A percentile compares a stretch with the other conserved stretches of the same genome.
phyloP scores from a whole-genome alignment of 768 basidiomycete genomes.

The Pulveroboletus sp. region DNA sequence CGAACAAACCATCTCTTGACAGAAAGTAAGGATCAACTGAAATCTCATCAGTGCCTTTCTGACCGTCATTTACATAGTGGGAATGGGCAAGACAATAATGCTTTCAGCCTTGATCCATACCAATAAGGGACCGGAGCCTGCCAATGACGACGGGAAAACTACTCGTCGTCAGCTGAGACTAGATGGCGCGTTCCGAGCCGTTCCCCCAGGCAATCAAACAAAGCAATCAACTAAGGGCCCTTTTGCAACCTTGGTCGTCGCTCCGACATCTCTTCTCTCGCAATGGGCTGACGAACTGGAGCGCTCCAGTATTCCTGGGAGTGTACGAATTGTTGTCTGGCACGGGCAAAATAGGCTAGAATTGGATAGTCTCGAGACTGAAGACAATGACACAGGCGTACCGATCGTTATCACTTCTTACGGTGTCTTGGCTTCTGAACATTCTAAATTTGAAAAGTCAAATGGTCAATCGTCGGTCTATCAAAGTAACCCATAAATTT shows the following conservation, averaged over 20 bases:
- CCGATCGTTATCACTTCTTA: conserved; percentile 91
- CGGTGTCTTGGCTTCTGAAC: conserved; percentile 87
- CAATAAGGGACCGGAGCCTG: conserved; percentile 49
- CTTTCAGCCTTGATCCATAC: conserved; percentile 85
- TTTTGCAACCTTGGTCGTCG: conserved; percentile 82
- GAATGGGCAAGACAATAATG: conserved; percentile 97
- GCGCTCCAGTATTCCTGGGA: conserved; percentile 71
- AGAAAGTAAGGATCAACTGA: conserved; percentile 47
- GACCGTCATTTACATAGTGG: conserved; percentile 53
- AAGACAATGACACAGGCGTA: conserved; percentile 47
- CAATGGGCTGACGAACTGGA: conserved; percentile 95
- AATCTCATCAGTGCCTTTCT: conserved; percentile 3
- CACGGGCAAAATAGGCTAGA: conserved; percentile 85
- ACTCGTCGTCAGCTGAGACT: conserved; percentile 57
- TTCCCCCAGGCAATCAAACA: conserved; percentile 31
- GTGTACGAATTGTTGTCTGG: conserved; percentile 70
- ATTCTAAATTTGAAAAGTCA: conserved; percentile 63
- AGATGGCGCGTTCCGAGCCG: conserved; percentile 57
- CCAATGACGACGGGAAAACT: conserved; percentile 26
- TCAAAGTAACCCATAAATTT: conserved; percentile 49
- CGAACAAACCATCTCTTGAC: not conserved
- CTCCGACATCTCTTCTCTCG: conserved; percentile 83
- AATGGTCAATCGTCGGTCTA: conserved; percentile 55
- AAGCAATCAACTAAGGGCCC: conserved; percentile 29
- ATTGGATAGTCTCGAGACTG: conserved; percentile 56